Evolutionary conservation across 1,284 basidiomycete genomes (phyloP), one percentile per base, ranked within the genome.

Genomic region (Puccinia coronata): DNA sequence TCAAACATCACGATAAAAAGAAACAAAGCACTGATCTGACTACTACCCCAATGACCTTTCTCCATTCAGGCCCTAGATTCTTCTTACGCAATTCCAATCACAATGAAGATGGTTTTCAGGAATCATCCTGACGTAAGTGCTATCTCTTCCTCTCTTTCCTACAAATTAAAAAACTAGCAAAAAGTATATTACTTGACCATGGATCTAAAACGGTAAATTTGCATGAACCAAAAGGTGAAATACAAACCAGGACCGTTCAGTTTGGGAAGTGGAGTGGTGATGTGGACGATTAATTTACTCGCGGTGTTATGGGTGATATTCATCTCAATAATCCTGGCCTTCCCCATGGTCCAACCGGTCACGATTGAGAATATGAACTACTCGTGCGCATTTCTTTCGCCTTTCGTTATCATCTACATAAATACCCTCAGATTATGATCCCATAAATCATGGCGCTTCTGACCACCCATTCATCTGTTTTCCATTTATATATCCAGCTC

Each of bases 201-300:
- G 25, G 57, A 61, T 31, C 4, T 11, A 61, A 36, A 36, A 2
- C 23, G 31, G 5, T 28, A 11, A 36, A 6, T 8, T 28, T 31
- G 23, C 12, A 28, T 43, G n/a, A 69, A 69, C 36, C 25, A 55
- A 34, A 20, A 76, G 73, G 73, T 95, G 43, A 88, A 88, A 83
- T 95, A 93, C 88, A 91, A 91, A 85, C 93, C 93, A 0, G 94
- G 93, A n/a, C 94, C 93, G n/a, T 95, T 94, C 87, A 92, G 91
- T 85, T 91, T 95, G 88, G 93, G 93, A 28, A 88, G 90, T 76
- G 93, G 92, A 0, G 72, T 88, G 82, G 85, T 94, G n/a, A 92
- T 92, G 2, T 89, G 89, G 87, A 84, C 88, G 18, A 89, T 89
- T 83, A 94, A 94, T 84, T 82, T 88, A 34, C 89, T 89, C 71